Evolutionary conservation across 805 yeast genomes (phyloP), one percentile per base, ranked within the genome.

Genomic region (Blastobotrys muscicola): DNA sequence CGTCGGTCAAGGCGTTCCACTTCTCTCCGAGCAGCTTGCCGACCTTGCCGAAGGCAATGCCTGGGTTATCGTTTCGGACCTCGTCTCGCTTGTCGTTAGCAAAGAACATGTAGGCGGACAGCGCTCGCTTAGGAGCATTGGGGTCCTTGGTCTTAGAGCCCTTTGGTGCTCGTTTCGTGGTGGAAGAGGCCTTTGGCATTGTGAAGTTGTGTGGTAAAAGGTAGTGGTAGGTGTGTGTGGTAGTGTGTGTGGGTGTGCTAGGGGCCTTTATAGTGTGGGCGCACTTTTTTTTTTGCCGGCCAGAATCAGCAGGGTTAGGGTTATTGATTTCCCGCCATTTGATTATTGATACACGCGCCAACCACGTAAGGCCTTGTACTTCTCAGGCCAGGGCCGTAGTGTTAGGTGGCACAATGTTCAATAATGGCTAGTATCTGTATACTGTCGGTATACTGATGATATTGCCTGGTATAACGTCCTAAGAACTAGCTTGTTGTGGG

Each of bases 31-130:
- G 78, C 49, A 86, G 67, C 69, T 82, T 86, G 64, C 97, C 97
- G 53, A 92, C 90, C 71, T 87, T 94, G 45, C 71, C 98, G 61
- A 92, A 92, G 36, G 89, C 70, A 57, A 89, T 84, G 64, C 95
- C 96, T 59, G 97, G 97, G 76, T 90, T 86, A 67, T 89, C 97
- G 50, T 90, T 80, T 67, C 95, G 80, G 55, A 92, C 95, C 52
- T 79, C 77, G 69, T 90, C 97, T 75, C 98, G 89, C 76, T 85
- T 84, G 62, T 87, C 97, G 65, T 86, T 87, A 58, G 98, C 97
- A 63, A 89, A 92, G 78, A 85, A 90, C 97, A 92, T 89, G 80
- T 90, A 92, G 40, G 97, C 96, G 48, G 97, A 86, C 65, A 92
- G 72, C 20, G 97, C 86, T 70, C 97, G 85, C 85, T 92, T 92